Evolutionary conservation across 177 flowering plant species (phyloP).

Genomic region (Vitis hybrid): DNA sequence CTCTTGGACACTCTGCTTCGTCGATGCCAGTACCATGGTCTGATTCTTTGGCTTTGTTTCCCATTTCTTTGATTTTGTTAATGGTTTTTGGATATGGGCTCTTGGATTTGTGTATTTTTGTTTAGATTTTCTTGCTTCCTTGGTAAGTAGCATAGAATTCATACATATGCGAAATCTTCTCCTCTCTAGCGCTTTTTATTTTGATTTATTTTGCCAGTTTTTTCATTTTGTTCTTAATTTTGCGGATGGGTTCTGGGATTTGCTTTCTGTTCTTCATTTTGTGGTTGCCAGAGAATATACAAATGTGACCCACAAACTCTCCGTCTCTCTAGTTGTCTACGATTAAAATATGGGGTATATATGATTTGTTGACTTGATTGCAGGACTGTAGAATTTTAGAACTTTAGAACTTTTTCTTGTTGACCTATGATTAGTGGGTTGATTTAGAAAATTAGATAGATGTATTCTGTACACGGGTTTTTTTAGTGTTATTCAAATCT

Average conservation of each 20-base stretch:
- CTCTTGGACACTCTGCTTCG: constrained; percentile 55
- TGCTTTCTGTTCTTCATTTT: not conserved
- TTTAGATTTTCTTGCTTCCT: constrained; percentile 5
- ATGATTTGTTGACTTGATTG: not conserved
- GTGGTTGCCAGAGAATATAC: not conserved
- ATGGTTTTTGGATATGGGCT: not conserved
- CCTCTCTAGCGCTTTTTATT: not conserved
- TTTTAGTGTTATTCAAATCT: not conserved
- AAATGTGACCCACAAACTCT: not conserved
- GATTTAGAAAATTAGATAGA: not conserved
- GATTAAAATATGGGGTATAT: too few species aligned
- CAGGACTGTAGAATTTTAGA: too few species aligned
- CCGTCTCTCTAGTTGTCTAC: not conserved
- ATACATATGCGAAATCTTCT: too few species aligned
- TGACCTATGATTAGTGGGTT: not conserved
- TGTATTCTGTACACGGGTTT: not conserved
- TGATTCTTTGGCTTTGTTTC: constrained; percentile 4
- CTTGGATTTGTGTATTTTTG: not conserved
- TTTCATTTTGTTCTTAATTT: not conserved
- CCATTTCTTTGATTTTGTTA: constrained; percentile 1
- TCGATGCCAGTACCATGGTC: constrained; percentile 70
- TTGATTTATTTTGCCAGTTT: not conserved
- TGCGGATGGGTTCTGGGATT: constrained; percentile 2
- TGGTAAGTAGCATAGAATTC: too few species aligned
- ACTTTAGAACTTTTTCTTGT: too few species aligned